A percentile compares a stretch with the other conserved stretches of the same genome.
Evolutionary conservation across 345 rosid genomes (phyloP).

Genomic region (Dovyalis caffra): DNA sequence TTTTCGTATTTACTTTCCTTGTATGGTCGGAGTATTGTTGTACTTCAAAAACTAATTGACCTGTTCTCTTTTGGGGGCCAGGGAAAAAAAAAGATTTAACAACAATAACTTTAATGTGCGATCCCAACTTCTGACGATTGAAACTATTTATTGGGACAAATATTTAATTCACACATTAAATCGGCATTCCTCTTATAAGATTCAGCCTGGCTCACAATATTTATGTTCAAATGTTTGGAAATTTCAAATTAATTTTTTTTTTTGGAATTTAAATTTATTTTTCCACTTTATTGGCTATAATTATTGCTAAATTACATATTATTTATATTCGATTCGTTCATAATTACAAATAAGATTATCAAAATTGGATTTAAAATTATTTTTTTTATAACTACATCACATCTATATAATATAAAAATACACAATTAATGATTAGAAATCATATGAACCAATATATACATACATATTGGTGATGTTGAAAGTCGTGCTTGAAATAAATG

Average conservation of each 20-base stretch:
- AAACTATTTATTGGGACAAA: neutral
- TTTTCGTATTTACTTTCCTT: neutral
- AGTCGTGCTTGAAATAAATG: too few relatives aligned
- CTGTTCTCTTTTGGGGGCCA: neutral
- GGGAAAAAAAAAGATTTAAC: neutral
- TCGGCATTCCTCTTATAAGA: neutral
- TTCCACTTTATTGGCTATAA: too few relatives aligned
- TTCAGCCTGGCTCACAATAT: neutral
- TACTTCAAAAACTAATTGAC: neutral
- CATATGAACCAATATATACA: too few relatives aligned
- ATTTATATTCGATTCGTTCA: too few relatives aligned
- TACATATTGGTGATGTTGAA: too few relatives aligned
- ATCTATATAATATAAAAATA: too few relatives aligned
- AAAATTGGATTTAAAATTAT: too few relatives aligned
- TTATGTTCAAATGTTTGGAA: neutral
- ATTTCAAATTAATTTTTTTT: neutral
- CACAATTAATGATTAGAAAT: too few relatives aligned
- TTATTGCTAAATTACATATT: too few relatives aligned
- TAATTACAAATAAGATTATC: too few relatives aligned
- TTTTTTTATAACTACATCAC: too few relatives aligned
- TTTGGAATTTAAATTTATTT: neutral
- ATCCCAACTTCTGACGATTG: neutral
- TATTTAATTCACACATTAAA: constrained; percentile 9
- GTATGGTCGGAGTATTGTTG: neutral
- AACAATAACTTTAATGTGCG: neutral